Percentiles rank a stretch among this genome's conserved stretches.
Conservation (phyloP, 768 basidiomycete genomes). For the Hysterangium stoloniferum region DNA sequence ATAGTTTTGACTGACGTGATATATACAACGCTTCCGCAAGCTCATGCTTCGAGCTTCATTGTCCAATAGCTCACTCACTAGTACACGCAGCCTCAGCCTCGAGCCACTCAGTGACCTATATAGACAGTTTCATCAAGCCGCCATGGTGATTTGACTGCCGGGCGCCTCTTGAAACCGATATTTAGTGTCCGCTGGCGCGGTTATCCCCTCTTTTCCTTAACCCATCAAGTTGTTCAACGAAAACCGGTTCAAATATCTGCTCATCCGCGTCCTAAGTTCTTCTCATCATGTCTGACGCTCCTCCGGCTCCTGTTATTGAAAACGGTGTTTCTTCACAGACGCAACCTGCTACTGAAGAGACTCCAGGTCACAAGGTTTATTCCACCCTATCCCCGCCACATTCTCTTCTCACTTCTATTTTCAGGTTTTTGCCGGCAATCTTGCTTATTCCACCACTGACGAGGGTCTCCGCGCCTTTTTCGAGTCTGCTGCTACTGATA, state of each 20-base stretch:
- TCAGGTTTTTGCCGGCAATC: slow-evolving; percentile 92
- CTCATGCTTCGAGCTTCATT: too few species aligned
- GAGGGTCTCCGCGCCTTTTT: slow-evolving; percentile 94
- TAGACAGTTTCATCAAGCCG: slow-evolving; percentile 4
- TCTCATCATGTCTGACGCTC: slow-evolving; percentile 84
- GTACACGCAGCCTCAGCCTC: not conserved
- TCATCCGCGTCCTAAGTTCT: slow-evolving; percentile 41
- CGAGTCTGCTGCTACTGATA: slow-evolving; percentile 76
- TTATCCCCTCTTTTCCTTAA: slow-evolving; percentile 44
- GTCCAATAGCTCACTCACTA: too few species aligned
- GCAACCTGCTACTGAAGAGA: slow-evolving; percentile 66
- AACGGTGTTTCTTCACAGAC: slow-evolving; percentile 78
- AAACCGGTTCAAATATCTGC: slow-evolving; percentile 73
- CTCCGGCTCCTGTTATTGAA: slow-evolving; percentile 74
- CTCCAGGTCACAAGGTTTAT: slow-evolving; percentile 70
- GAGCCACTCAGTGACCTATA: not conserved
- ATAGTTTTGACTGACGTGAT: too few species aligned
- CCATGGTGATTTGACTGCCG: slow-evolving; percentile 3
- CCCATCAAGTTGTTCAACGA: slow-evolving; percentile 77
- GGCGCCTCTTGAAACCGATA: slow-evolving; percentile 9
- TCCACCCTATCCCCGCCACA: not conserved
- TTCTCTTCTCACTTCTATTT: slow-evolving; percentile 15
- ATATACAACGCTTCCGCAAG: too few species aligned
- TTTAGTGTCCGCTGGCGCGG: slow-evolving; percentile 26
- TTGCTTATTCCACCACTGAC: slow-evolving; percentile 90